Percentiles rank a stretch among this genome's conserved stretches.
These are phyloP conservation scores for Yamadazyma sp. DNA, from an alignment of 1,139 yeast genomes.

Conservation along the genomic window DNA sequence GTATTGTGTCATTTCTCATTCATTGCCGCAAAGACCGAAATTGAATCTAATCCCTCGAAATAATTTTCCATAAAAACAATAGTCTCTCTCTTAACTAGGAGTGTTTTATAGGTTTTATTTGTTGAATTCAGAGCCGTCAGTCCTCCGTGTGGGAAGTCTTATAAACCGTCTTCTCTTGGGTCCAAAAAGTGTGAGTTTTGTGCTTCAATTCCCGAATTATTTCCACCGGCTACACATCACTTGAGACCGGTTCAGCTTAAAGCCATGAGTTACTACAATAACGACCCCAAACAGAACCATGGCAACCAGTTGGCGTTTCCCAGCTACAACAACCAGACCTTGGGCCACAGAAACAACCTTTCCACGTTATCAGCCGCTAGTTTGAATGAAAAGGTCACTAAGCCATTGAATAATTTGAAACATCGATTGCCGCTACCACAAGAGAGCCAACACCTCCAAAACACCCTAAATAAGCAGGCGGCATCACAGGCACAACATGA, in stretches of 20 bases:
- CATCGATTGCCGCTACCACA: conserved; percentile 15
- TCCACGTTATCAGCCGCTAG: conserved; percentile 3
- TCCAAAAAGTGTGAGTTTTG: too few species aligned
- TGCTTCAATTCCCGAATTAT: too few species aligned
- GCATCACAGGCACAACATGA: not conserved
- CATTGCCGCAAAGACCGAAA: conserved; percentile 3
- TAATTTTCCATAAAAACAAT: not conserved
- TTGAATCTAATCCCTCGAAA: conserved; percentile 4
- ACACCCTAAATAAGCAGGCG: conserved; percentile 2
- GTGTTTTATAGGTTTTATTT: not conserved
- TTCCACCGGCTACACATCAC: too few species aligned
- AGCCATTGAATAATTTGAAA: conserved; percentile 5
- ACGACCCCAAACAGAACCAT: conserved; percentile 3
- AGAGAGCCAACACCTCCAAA: conserved; percentile 12
- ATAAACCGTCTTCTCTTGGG: too few species aligned
- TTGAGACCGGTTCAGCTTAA: not conserved
- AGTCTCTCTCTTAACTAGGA: not conserved
- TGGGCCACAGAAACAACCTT: conserved; percentile 3
- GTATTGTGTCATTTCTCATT: not conserved
- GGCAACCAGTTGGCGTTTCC: conserved; percentile 7
- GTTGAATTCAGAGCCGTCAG: not conserved
- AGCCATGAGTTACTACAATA: conserved; percentile 15
- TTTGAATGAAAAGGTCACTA: conserved; percentile 3
- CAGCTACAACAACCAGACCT: conserved; percentile 5
- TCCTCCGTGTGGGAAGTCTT: too few species aligned